Base-by-base conservation (phyloP, 2,329 filamentous ascomycete species). In the Diaporthe aspalathi region DNA sequence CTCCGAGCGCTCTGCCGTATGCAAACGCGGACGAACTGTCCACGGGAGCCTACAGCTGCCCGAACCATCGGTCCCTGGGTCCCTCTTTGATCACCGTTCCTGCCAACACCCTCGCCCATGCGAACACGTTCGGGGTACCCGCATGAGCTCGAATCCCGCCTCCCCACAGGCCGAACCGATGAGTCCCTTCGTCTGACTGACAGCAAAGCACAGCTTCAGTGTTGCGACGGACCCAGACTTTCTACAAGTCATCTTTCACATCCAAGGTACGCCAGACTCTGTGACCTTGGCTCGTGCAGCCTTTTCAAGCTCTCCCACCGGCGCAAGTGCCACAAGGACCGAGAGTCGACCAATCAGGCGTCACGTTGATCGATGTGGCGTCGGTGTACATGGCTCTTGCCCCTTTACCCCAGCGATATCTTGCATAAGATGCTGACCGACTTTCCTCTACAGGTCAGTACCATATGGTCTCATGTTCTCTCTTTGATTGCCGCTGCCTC, bases 71-170 rank as follows among this genome's bases (percentile, higher is more conserved):
- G 40, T 38, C 57, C 66, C 40, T 54, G 62, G 35, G 24, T 32
- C 50, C 74, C 78, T 74, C 75, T 78, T 76, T 79, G 78, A 80
- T 80, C 82, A 79, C 79, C 79, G 77, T 74, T 62, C 60, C 72
- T 75, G 73, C 74, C 77, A 77, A 80, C 73, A 79, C 77, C 76
- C 75, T 75, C 73, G 74, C 77, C 77, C 77, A 81, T 83, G 81
- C 81, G 82, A 84, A 84, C 82, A 83, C 80, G 81, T 83, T 83
- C 81, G 79, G 83, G 82, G 77, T 82, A 80, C 78, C 79, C 81
- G 82, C 83, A 84, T 83, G 79, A 79, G 77, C 81, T 79, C 79
- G 76, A 78, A 77, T 76, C 74, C 76, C 70, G 76, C 78, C 77
- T 78, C 80, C 81, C 79, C 77, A 74, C 24, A 53, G 22, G 57